Evolutionary conservation across 495 filamentous ascomycete species (phyloP).

Genomic region (Baudoinia panamericana): DNA sequence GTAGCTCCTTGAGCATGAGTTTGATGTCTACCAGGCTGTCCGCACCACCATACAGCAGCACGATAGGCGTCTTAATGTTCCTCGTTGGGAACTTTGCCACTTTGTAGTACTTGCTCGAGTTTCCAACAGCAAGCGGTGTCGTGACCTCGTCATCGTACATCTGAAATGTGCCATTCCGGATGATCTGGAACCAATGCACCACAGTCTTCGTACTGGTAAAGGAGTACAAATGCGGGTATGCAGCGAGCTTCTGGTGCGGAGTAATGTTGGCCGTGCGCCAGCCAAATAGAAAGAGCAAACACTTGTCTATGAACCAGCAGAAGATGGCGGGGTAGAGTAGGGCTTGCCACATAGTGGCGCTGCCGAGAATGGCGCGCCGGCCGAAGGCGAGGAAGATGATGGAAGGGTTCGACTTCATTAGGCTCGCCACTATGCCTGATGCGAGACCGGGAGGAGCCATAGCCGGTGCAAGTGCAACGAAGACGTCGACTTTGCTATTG

Average conservation of each 20-base stretch:
- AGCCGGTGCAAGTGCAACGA: slow-evolving; percentile 92
- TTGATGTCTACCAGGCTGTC: slow-evolving; percentile 93
- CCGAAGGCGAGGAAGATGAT: slow-evolving; percentile 90
- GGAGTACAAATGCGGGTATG: slow-evolving; percentile 92
- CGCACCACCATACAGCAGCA: slow-evolving; percentile 81
- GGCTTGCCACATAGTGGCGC: slow-evolving; percentile 93
- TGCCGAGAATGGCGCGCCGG: slow-evolving; percentile 81
- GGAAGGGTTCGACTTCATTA: slow-evolving; percentile 87
- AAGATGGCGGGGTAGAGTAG: slow-evolving; percentile 93
- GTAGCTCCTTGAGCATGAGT: slow-evolving; percentile 80
- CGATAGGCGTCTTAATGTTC: slow-evolving; percentile 92
- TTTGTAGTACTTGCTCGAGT: slow-evolving; percentile 58
- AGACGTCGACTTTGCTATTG: slow-evolving; percentile 88
- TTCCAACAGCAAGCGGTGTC: slow-evolving; percentile 40
- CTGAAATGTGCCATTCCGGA: slow-evolving; percentile 85
- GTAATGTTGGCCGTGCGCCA: slow-evolving; percentile 84
- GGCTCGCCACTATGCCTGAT: slow-evolving; percentile 76
- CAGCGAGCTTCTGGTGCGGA: slow-evolving; percentile 79
- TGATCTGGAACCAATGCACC: slow-evolving; percentile 99
- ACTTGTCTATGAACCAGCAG: slow-evolving; percentile 72
- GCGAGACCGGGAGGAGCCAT: slow-evolving; percentile 89
- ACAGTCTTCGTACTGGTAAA: slow-evolving; percentile 92
- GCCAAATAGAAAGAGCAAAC: slow-evolving; percentile 70
- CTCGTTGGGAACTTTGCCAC: slow-evolving; percentile 91
- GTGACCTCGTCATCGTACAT: slow-evolving; percentile 96